Evolutionary conservation across 2,329 filamentous ascomycete genomes (phyloP), one percentile per base, ranked within the genome.

Genomic region (Cryphonectria parasitica): DNA sequence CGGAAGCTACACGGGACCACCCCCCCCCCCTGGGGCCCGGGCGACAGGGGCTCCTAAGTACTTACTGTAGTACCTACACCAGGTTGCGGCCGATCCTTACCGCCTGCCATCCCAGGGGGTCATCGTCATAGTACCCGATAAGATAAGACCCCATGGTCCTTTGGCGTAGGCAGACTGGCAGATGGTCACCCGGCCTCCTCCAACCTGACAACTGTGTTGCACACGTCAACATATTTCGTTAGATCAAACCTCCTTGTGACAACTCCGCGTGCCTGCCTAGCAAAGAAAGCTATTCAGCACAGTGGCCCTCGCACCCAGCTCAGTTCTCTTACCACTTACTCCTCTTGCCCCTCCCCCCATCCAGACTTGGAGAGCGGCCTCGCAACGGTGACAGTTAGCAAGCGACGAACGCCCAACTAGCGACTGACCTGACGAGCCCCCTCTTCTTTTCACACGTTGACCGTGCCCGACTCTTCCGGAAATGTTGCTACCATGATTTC

Each of bases 401-500:
- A 52, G 28, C 54, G 64, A 49, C 45, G 31, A n/a, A 67, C 54
- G 36, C 28, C 54, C 31, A 22, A 61, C 58, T 39, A 39, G 31
- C 65, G 31, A 67, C 65, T 17, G 65, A 39, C 36, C 56, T 61
- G 22, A 49, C 63, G 34, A 58, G 61, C 61, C 36, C 36, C 49
- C 31, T 54, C 45, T 22, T 39, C 31, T 65, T 25, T 19, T 41
- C 25, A n/a, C 25, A 19, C 65, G 43, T 54, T 49, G 49, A 64
- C 60, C 34, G 64, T 49, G 39, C 28, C 41, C 43, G 10, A 5
- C 5, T 31, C 22, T 49, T 36, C 63, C 43, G 13, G 62, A 11
- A 56, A 72, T 74, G 73, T 22, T 66, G 69, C 62, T 72, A 64
- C 64, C 52, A 71, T 72, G 71, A 71, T 61, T 49, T 17, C 8